Evolutionary conservation across 169 alveolate genomes (phyloP).

Genomic region (Condylostoma magnum): DNA sequence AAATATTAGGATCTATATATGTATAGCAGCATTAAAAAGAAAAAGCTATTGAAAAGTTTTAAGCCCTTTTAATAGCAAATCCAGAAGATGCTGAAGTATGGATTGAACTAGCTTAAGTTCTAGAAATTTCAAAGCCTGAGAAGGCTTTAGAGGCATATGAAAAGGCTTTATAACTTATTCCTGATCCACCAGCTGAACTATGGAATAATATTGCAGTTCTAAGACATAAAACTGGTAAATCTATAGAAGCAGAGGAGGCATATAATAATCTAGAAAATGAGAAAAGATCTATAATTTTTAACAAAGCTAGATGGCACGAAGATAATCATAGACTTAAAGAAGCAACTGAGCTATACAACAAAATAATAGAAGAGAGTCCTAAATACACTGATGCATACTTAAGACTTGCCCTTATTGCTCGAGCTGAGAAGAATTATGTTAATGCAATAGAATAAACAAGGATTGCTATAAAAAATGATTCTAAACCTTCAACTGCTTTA

Average conservation of each 20-base stretch:
- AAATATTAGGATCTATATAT: slow-evolving; percentile 9
- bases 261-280: not conserved
- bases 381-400: slow-evolving; percentile 22
- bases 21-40: slow-evolving; percentile 24
- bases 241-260: slow-evolving; percentile 18
- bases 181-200: slow-evolving; percentile 26
- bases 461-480: slow-evolving; percentile 6
- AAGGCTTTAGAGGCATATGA: slow-evolving; percentile 35
- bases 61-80: not conserved
- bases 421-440: not conserved
- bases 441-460: slow-evolving; percentile 26
- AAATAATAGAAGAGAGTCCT: not conserved
- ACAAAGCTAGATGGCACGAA: slow-evolving; percentile 32
- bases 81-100: slow-evolving; percentile 31
- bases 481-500: slow-evolving; percentile 11
- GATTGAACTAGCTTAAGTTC: slow-evolving; percentile 23
- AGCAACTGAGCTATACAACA: slow-evolving; percentile 12
- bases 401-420: slow-evolving; percentile 16
- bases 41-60: slow-evolving; percentile 7
- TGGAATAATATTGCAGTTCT: slow-evolving; percentile 30
- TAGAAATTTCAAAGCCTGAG: slow-evolving; percentile 29
- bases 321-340: slow-evolving; percentile 23
- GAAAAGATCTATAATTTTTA: slow-evolving; percentile 14
- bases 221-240: slow-evolving; percentile 20
- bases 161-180: slow-evolving; percentile 5